Evolutionary conservation across 2,329 filamentous ascomycete genomes (phyloP), one percentile per base, ranked within the genome.

Genomic region (Bertia moriformis): DNA sequence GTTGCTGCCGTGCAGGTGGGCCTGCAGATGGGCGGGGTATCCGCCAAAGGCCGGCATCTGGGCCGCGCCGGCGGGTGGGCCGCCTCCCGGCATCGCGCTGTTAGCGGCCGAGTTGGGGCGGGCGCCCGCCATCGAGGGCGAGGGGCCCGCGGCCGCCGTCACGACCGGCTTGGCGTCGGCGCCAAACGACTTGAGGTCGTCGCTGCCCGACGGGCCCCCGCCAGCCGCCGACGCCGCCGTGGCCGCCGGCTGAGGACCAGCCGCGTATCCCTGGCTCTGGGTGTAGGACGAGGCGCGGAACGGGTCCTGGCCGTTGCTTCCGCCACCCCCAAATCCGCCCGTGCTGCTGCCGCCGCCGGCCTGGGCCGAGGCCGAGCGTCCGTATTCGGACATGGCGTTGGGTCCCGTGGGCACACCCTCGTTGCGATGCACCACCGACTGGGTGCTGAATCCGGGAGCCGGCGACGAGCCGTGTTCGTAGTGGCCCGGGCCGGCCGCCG

Each of bases 121-220:
- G n/a, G 68, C 67, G 35, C 66, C 66, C 19, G 62, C 64, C 13
- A 76, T 60, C 3, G 71, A 70, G 33, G 72, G 71, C 43, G 69
- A 75, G 10, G 71, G 70, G 1, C 71, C 71, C 29, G 66, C 60
- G 7, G 59, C 59, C 14, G 61, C 50, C n/a, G n/a, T n/a, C n/a
- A n/a, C n/a, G n/a, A n/a, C n/a, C n/a, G n/a, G n/a, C 63, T 76
- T 76, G 48, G 61, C 51, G 15, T 76, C 72, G n/a, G n/a, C n/a
- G 38, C 67, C 67, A 42, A 71, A 76, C 0, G 69, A 68, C 63
- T 76, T 76, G 54, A 76, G 49, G 19, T 76, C 72, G 43, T 76
- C 72, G 15, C 52, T 52, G 7, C 54, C 59, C 5, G 63, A 56
- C 4, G 60, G 58, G 27, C 59, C 58, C 35, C 51, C 55, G 27